Conservation (phyloP, 352 stramenopile species). For the Thalassiosira mediterranea region DNA sequence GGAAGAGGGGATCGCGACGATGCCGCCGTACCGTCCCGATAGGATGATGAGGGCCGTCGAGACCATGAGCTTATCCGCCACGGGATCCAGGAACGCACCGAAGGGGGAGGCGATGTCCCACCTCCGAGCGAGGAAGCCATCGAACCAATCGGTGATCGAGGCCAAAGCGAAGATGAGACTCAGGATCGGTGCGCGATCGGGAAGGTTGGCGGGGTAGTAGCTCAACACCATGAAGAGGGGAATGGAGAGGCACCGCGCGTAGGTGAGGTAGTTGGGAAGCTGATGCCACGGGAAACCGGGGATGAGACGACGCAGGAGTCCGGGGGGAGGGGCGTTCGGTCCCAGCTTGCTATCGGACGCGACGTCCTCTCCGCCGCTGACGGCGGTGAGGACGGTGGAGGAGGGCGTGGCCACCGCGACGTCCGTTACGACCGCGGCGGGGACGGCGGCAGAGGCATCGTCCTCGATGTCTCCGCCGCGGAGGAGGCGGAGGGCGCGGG, state of each 20-base stretch:
- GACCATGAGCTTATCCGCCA: slow-evolving; percentile 86
- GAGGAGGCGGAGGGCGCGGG: slow-evolving; percentile 7
- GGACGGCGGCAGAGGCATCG: neutral
- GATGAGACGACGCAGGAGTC: slow-evolving; percentile 59
- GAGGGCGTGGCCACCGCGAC: neutral
- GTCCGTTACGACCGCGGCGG: neutral
- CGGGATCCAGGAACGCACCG: slow-evolving; percentile 84
- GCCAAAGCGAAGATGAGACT: slow-evolving; percentile 66
- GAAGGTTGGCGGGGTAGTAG: slow-evolving; percentile 45
- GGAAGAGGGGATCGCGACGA: slow-evolving; percentile 62
- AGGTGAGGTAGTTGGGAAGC: slow-evolving; percentile 81
- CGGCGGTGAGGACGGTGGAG: neutral
- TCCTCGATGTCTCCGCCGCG: slow-evolving; percentile 20
- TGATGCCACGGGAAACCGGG: slow-evolving; percentile 69
- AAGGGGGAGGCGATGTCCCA: slow-evolving; percentile 78
- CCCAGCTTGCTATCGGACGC: slow-evolving; percentile 24
- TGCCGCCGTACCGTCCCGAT: slow-evolving; percentile 62
- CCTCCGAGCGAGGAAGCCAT: slow-evolving; percentile 78
- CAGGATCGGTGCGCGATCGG: slow-evolving; percentile 28
- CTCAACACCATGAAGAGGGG: slow-evolving; percentile 62
- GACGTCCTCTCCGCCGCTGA: slow-evolving; percentile 3
- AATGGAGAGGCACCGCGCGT: slow-evolving; percentile 74
- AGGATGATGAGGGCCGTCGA: slow-evolving; percentile 78
- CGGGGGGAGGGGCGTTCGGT: slow-evolving; percentile 58
- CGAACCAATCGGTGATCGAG: slow-evolving; percentile 79